Conservation (phyloP, 768 basidiomycete genomes). For the Tremella yokohamensis region DNA sequence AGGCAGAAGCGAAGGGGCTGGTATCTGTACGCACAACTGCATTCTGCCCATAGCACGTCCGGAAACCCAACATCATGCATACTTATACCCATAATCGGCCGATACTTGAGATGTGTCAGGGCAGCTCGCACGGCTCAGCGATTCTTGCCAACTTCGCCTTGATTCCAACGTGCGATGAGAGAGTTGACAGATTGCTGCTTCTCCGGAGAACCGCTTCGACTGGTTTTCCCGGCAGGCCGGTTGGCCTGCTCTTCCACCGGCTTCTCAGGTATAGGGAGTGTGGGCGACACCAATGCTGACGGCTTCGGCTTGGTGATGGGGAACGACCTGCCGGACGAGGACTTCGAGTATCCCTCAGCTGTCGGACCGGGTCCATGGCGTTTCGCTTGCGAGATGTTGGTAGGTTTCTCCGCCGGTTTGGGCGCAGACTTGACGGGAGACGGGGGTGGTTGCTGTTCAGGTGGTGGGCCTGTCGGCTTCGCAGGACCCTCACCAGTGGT, state of each 20-base stretch:
- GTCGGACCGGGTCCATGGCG: constrained; percentile 16
- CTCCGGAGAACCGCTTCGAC: constrained; percentile 30
- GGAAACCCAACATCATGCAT: too few species aligned
- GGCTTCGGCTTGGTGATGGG: constrained; percentile 30
- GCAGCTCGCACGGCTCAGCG: too few species aligned
- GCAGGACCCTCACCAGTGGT: constrained; percentile 7
- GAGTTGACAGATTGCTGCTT: constrained; percentile 45
- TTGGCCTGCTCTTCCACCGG: not conserved
- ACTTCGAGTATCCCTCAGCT: constrained; percentile 26
- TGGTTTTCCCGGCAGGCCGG: constrained; percentile 1
- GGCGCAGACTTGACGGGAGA: constrained; percentile 6
- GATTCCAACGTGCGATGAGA: constrained; percentile 48
- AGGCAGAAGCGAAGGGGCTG: not conserved
- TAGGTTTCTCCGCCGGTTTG: constrained; percentile 6
- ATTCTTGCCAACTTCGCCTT: constrained; percentile 24
- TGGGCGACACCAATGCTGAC: not conserved
- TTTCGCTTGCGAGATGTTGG: constrained; percentile 7
- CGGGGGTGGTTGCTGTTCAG: not conserved
- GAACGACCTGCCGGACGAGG: constrained; percentile 35
- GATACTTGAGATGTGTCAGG: too few species aligned
- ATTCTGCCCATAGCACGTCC: too few species aligned
- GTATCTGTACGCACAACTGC: not conserved
- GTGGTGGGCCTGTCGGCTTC: not conserved
- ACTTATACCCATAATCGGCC: too few species aligned
- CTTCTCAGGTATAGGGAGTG: not conserved